Evolutionary conservation across 495 filamentous ascomycete species (phyloP), one percentile per base, ranked within the genome.

Genomic region (Neurospora hispaniola): DNA sequence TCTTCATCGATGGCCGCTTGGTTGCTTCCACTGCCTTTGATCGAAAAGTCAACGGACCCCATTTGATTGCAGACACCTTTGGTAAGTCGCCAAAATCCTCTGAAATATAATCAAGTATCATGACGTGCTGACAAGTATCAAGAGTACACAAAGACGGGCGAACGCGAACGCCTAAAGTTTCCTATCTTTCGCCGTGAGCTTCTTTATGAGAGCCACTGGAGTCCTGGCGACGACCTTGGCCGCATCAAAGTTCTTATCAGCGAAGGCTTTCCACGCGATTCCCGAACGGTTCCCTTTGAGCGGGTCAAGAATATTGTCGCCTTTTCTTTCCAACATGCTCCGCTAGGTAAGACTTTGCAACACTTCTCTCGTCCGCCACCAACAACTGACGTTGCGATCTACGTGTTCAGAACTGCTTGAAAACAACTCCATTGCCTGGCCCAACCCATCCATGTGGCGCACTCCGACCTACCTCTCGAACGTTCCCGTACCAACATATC

Each of bases 271-370:
- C 80, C 82, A 1, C 78, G 86, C 14, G 84, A 86, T 54, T 85
- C 85, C 7, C 69, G 82, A 10, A 78, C 81, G 10, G 79, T 82
- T 10, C 88, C 88, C 1, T 91, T 94, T 72, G 89, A 93, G 75
- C 83, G 90, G 54, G 85, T 92, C 75, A 92, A 89, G 76, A 92
- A 94, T 79, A 78, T 93, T 31, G 88, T 94, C 68, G 86, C 86
- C 6, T 94, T 97, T 79, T 90, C 93, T 8, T 97, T 96, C 75
- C 93, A 96, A 78, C 93, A 95, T 86, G 93, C 92, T 68, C 94
- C 94, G 7, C 80, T 92, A 38, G 86, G 93, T 95, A 82, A 79
- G 85, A 80, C 5, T 11, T 4, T 9, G 14, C 6, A 18, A 0
- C 38, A 14, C 48, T 20, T 16, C 62, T 48, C 38, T 20, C 23